phyloP scores from a whole-genome alignment of 208 protist species.

The Trypanosoma vivax region DNA sequence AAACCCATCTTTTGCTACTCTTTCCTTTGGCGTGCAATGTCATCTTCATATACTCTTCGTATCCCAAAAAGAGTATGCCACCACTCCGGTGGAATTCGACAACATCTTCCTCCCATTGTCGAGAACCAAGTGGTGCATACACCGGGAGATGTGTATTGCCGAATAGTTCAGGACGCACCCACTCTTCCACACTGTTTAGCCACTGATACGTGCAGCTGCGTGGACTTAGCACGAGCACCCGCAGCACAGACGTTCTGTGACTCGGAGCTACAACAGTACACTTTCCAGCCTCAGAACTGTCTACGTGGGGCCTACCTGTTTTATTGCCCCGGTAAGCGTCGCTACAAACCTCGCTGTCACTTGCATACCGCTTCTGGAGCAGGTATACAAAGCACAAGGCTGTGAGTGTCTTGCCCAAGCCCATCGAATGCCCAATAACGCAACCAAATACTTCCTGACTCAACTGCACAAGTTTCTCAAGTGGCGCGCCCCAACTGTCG shows the following conservation, averaged over 20 bases:
- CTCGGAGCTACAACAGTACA: background rate
- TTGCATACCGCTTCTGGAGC: conserved; percentile 40
- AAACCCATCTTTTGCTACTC: conserved; percentile 2
- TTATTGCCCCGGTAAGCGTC: too few relatives aligned
- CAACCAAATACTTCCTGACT: conserved; percentile 60
- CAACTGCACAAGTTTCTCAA: conserved; percentile 38
- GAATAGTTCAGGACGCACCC: conserved; percentile 50
- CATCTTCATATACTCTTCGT: conserved; percentile 74
- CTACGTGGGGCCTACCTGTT: background rate
- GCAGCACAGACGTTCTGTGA: too few relatives aligned
- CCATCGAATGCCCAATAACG: conserved; percentile 86
- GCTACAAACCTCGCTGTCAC: too few relatives aligned
- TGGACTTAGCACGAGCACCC: conserved; percentile 67
- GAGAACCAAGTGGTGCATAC: conserved; percentile 39
- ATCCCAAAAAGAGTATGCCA: conserved; percentile 72
- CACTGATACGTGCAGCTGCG: conserved; percentile 69
- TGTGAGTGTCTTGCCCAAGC: conserved; percentile 83
- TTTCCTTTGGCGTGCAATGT: conserved; percentile 13
- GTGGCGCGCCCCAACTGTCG: conserved; percentile 21
- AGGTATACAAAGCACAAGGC: conserved; percentile 62
- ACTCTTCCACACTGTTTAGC: conserved; percentile 45
- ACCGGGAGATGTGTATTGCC: conserved; percentile 24
- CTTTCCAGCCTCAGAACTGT: background rate
- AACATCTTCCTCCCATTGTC: conserved; percentile 17
- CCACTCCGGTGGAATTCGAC: conserved; percentile 48